Conservation (phyloP, 306 rosid genomes). For the Sicyos baderoa region DNA sequence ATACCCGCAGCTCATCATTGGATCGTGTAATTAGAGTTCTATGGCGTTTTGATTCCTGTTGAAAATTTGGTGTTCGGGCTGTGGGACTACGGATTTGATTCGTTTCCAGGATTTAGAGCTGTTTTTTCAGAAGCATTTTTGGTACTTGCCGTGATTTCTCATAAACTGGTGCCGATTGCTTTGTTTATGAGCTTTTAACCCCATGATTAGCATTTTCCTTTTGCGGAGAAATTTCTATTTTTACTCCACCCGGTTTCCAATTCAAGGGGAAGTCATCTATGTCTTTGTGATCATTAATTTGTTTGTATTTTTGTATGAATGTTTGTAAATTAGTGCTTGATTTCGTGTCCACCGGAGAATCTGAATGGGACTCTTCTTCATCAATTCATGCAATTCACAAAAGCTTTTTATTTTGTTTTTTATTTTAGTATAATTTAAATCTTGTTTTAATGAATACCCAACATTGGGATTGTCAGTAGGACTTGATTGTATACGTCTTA, state of each 20-base stretch:
- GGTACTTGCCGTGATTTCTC: background rate
- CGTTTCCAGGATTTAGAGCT: background rate
- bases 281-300: background rate
- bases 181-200: background rate
- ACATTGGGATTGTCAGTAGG: background rate
- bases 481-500: background rate
- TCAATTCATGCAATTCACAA: background rate
- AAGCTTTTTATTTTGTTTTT: background rate
- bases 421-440: background rate
- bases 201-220: background rate
- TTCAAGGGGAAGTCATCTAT: background rate
- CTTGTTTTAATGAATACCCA: background rate
- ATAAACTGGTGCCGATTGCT: background rate
- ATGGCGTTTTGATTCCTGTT: background rate
- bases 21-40: background rate
- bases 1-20: background rate
- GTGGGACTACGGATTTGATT: background rate
- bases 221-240: slow-evolving; percentile 1
- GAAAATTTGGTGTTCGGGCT: background rate
- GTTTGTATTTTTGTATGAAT: background rate
- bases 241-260: background rate
- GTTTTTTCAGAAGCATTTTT: background rate
- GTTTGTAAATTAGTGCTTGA: background rate
- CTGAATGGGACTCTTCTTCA: background rate
- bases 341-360: background rate